Evolutionary conservation across 345 rosid genomes (phyloP).

Genomic region (Salix udensis): DNA sequence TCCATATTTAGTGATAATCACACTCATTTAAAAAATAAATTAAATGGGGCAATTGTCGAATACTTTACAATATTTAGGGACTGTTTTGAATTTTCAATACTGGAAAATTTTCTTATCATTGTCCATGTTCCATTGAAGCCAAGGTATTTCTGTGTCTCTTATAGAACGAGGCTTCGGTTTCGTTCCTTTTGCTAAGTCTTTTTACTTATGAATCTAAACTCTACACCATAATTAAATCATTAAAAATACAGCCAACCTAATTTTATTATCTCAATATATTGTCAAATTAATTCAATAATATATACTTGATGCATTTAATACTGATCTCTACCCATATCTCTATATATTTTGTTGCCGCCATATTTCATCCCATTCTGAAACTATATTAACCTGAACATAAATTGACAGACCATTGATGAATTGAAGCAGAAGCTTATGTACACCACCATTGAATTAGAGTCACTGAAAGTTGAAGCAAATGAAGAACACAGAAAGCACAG

Average conservation of each 20-base stretch:
- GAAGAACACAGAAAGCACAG: constrained; percentile 50
- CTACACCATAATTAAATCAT: no score
- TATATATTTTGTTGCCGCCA: no score
- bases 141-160: not conserved
- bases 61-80: not conserved
- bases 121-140: not conserved
- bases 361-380: not conserved
- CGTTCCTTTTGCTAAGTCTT: not conserved
- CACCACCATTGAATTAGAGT: constrained; percentile 55
- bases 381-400: constrained; percentile 5
- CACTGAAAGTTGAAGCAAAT: constrained; percentile 51
- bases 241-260: no score
- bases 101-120: not conserved
- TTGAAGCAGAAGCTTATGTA: constrained; percentile 64
- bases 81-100: not conserved
- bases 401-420: constrained; percentile 55
- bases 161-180: not conserved
- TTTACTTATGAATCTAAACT: no score
- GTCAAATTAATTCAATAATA: no score
- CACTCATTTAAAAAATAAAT: not conserved
- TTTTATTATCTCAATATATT: no score
- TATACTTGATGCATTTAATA: no score
- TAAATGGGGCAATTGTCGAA: not conserved
- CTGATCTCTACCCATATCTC: no score
- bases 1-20: no score